Conservation (phyloP, 768 basidiomycete genomes). For the Gloeopeniophorella convolvens region DNA sequence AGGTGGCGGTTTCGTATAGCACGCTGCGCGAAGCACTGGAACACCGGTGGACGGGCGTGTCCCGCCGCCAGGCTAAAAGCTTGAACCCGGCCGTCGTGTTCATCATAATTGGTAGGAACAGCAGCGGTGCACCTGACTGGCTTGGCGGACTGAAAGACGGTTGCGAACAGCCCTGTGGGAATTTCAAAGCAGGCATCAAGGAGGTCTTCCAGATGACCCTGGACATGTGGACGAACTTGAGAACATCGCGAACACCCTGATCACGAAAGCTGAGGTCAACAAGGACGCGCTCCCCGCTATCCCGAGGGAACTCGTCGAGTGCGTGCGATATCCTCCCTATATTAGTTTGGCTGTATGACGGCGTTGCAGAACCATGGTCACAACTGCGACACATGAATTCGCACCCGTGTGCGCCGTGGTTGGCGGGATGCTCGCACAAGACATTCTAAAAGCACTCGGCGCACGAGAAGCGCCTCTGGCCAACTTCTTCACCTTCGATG, state of each 20-base stretch:
- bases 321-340: constrained; percentile 19
- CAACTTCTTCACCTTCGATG: constrained; percentile 89
- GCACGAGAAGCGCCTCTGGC: constrained; percentile 89
- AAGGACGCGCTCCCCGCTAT: constrained; percentile 53
- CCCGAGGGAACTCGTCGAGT: constrained; percentile 62
- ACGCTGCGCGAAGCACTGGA: constrained; percentile 56
- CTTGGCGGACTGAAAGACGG: constrained; percentile 1
- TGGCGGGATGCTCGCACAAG: constrained; percentile 92
- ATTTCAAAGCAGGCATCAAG: constrained; percentile 55
- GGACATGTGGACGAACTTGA: constrained; percentile 50
- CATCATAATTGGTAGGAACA: constrained; percentile 56
- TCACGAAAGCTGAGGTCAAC: constrained; percentile 62
- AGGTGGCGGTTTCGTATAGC: constrained; percentile 56
- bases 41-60: constrained; percentile 63
- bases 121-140: neutral
- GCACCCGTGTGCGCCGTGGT: constrained; percentile 92
- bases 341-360: neutral
- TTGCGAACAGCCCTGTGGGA: constrained; percentile 67
- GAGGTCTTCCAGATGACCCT: constrained; percentile 47
- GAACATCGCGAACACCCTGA: constrained; percentile 53
- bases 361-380: constrained; percentile 50
- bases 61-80: constrained; percentile 73
- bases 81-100: constrained; percentile 73
- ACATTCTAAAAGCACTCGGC: constrained; percentile 85
- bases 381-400: constrained; percentile 77